A percentile compares a stretch with the other conserved stretches of the same genome.
These are phyloP conservation scores for Elongisporangium undulatum DNA, from an alignment of 352 stramenopile species.

Conservation along the genomic window DNA sequence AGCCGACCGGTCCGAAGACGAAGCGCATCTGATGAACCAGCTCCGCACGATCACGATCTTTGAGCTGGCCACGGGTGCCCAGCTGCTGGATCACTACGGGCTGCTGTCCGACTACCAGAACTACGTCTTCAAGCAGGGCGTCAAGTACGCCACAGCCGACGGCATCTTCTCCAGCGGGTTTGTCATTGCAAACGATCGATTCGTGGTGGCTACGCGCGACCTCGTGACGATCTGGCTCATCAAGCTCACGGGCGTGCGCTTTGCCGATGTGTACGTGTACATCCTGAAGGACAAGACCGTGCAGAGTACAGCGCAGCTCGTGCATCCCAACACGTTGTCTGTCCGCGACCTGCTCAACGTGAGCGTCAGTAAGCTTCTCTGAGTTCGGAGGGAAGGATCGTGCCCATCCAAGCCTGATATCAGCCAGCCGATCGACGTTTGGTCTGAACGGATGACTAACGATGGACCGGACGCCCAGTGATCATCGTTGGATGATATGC, in stretches of 20 bases:
- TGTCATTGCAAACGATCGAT: conserved; percentile 46
- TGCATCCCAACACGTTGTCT: conserved; percentile 29
- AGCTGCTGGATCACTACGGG: conserved; percentile 13
- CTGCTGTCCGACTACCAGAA: conserved; percentile 42
- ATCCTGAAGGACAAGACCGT: conserved; percentile 20
- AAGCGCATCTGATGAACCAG: no score
- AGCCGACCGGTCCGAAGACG: no score
- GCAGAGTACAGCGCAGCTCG: conserved; percentile 27
- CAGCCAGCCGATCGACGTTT: no score
- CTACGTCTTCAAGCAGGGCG: conserved; percentile 24
- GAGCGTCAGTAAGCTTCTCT: conserved; percentile 15
- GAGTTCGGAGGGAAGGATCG: no score
- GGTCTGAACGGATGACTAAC: no score
- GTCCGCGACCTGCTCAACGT: conserved; percentile 21
- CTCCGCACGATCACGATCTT: no score
- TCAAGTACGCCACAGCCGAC: conserved; percentile 43
- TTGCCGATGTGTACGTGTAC: conserved; percentile 42
- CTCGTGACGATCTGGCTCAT: conserved; percentile 33
- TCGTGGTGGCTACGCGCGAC: conserved; percentile 33
- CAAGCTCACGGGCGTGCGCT: conserved; percentile 30
- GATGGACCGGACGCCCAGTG: no score
- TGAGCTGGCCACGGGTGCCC: no score
- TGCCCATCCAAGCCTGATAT: no score
- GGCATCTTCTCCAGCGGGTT: conserved; percentile 58
- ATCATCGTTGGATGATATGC: no score